Base-by-base conservation (phyloP, 1,284 basidiomycete species). In the Porogramme epimiltina region DNA sequence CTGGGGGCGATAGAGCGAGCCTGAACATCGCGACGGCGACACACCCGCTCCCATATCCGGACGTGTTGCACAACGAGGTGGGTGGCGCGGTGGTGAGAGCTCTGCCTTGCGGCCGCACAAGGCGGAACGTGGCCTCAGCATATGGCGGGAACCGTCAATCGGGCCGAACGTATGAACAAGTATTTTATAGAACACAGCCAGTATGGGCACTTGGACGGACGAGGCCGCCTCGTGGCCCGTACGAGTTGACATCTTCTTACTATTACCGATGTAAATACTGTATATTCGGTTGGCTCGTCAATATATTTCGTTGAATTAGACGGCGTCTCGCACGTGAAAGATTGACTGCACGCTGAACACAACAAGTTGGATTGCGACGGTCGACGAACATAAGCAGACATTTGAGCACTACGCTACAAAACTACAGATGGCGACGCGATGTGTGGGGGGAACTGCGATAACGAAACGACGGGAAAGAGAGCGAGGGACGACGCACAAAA, bases 1-100 rank as follows among this genome's bases (percentile, higher is more conserved):
- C n/a, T n/a, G n/a, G n/a, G n/a, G n/a, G n/a, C n/a, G n/a, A n/a
- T n/a, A n/a, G n/a, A n/a, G n/a, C n/a, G n/a, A n/a, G n/a, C n/a
- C n/a, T n/a, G n/a, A n/a, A n/a, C n/a, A n/a, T n/a, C n/a, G n/a
- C n/a, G n/a, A n/a, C n/a, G n/a, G n/a, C n/a, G n/a, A n/a, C n/a
- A n/a, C n/a, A n/a, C n/a, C 59, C 26, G 58, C 63, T 0, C 67
- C 70, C 2, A n/a, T 63, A 65, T 19, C 66, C 70, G 5, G 75
- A 68, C 8, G 66, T 72, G 4, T 74, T 73, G 51, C 64, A 75
- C 38, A 76, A 79, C 47, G 76, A 80, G 68, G 75, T 71, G 16
- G 15, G 73, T 55, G 28, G n/a, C 45, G n/a, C 15, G 42, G n/a
- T 16, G 9, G 4, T 22, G 26, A 23, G n/a, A 16, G 18, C n/a